Evolutionary conservation across 2,329 filamentous ascomycete species (phyloP).

Genomic region (Phyllosticta citribraziliensis): DNA sequence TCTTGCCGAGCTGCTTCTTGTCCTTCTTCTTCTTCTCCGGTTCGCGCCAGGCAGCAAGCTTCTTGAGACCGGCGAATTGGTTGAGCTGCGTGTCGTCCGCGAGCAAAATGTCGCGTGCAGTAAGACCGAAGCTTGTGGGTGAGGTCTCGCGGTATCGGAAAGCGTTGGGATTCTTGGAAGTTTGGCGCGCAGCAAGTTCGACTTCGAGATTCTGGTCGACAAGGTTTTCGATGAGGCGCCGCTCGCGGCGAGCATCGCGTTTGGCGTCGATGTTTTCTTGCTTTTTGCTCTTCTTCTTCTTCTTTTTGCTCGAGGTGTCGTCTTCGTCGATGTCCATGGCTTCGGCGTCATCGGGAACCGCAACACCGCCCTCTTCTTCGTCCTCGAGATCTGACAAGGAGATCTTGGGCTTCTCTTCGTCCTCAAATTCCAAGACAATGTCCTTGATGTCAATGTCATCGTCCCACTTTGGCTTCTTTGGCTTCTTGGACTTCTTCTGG

Average conservation of each 20-base stretch:
- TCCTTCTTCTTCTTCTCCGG: conserved; percentile 82
- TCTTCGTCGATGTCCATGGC: conserved; percentile 26
- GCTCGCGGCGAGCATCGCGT: conserved; percentile 68
- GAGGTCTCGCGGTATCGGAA: conserved; percentile 96
- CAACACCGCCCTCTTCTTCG: conserved; percentile 25
- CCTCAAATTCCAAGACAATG: conserved; percentile 76
- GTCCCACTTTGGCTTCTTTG: conserved; percentile 85
- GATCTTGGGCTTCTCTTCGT: conserved; percentile 40
- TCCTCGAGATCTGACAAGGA: conserved; percentile 47
- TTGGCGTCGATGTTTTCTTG: conserved; percentile 47
- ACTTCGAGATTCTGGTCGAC: conserved; percentile 75
- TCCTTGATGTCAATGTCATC: conserved; percentile 97
- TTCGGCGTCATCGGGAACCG: conserved; percentile 16
- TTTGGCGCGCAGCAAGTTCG: conserved; percentile 47
- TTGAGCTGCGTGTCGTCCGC: conserved; percentile 81
- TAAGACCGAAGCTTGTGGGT: conserved; percentile 81
- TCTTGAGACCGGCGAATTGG: conserved; percentile 86
- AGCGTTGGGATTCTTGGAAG: conserved; percentile 36
- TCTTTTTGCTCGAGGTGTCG: conserved; percentile 19
- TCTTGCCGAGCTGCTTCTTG: conserved; percentile 82
- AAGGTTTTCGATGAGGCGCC: conserved; percentile 72
- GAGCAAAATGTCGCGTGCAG: conserved; percentile 81
- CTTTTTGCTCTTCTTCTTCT: conserved; percentile 36
- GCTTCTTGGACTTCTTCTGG: conserved; percentile 44
- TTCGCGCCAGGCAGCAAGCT: conserved; percentile 83